Evolutionary conservation across 345 rosid genomes (phyloP).

Genomic region (Sapria himalayana): DNA sequence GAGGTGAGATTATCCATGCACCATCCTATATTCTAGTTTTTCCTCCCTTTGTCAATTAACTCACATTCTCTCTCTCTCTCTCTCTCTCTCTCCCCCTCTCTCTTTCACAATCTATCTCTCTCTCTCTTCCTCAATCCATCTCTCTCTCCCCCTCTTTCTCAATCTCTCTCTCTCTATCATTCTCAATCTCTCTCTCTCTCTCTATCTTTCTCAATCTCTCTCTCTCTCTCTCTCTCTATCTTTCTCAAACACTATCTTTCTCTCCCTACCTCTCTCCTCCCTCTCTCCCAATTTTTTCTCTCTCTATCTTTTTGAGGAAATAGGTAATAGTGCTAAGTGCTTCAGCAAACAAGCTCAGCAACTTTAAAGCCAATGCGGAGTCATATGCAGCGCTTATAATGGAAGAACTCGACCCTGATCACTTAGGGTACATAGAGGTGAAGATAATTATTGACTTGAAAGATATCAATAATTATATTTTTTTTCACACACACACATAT

Average conservation of each 20-base stretch:
- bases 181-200: background rate
- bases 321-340: constrained; percentile 75
- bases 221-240: background rate
- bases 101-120: background rate
- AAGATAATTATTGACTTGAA: too few relatives aligned
- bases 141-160: background rate
- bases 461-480: too few relatives aligned
- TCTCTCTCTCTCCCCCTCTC: background rate
- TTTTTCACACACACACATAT: too few relatives aligned
- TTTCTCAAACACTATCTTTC: background rate
- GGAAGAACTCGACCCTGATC: constrained; percentile 98
- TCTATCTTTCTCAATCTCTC: background rate
- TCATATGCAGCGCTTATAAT: constrained; percentile 70
- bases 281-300: background rate
- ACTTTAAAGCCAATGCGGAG: constrained; percentile 44
- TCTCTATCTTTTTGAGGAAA: background rate
- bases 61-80: background rate
- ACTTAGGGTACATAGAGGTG: constrained; percentile 80
- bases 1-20: constrained; percentile 22
- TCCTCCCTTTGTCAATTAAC: background rate
- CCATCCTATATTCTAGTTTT: background rate
- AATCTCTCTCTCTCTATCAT: background rate
- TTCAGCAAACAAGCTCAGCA: constrained; percentile 60
- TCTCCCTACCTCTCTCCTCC: background rate
- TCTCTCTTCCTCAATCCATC: background rate